phyloP scores from a whole-genome alignment of 257 asterid species.

The Marsdenia floribunda region DNA sequence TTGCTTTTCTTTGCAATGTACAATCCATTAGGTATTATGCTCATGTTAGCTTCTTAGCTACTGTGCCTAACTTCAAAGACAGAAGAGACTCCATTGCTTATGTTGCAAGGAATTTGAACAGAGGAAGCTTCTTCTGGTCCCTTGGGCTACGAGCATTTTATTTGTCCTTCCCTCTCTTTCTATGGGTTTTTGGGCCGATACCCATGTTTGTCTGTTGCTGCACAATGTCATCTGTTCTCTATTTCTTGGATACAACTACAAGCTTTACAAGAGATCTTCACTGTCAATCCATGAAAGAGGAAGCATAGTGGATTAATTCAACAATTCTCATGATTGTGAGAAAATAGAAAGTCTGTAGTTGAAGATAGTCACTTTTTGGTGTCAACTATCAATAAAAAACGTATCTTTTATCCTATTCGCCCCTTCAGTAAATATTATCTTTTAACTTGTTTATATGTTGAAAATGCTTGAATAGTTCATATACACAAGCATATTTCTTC shows the following conservation, averaged over 20 bases:
- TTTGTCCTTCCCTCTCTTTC: constrained; percentile 73
- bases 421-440: neutral
- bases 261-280: constrained; percentile 54
- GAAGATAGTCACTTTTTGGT: neutral
- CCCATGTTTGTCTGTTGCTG: constrained; percentile 69
- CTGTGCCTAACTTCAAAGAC: constrained; percentile 48
- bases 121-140: constrained; percentile 80
- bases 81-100: constrained; percentile 55
- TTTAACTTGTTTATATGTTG: neutral
- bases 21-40: constrained; percentile 78
- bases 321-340: constrained; percentile 13
- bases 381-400: neutral
- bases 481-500: too few relatives aligned
- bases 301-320: constrained; percentile 28
- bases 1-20: constrained; percentile 72
- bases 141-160: constrained; percentile 74
- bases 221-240: constrained; percentile 43
- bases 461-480: neutral
- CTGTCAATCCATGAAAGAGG: constrained; percentile 31
- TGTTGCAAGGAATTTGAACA: constrained; percentile 52
- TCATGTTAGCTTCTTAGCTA: constrained; percentile 71
- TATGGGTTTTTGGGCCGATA: constrained; percentile 78
- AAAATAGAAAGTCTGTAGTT: neutral
- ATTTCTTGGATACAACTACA: constrained; percentile 72
- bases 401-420: neutral